Evolutionary conservation across 177 flowering plant species (phyloP).

Genomic region (Telopea speciosissima): DNA sequence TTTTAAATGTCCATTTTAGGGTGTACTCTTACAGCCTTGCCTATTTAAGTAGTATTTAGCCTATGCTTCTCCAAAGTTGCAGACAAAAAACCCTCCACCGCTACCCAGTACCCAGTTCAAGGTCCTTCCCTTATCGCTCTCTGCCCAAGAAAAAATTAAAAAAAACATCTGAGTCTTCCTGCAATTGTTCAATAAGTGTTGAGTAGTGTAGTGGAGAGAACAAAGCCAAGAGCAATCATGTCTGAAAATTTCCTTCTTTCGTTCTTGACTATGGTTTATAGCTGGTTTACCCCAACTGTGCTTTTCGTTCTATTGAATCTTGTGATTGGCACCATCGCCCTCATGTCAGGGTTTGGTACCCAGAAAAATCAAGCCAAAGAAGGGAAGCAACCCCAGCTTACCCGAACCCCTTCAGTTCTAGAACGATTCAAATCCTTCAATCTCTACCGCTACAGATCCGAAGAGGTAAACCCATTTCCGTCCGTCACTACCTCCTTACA

Average conservation of each 20-base stretch:
- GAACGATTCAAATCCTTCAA: constrained; percentile 48
- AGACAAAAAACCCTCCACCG: no score
- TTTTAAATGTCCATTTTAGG: no score
- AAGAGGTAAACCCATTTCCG: constrained; percentile 11
- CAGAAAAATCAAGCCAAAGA: constrained; percentile 9
- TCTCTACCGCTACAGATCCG: constrained; percentile 28
- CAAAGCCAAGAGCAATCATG: constrained; percentile 25
- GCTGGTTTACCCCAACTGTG: constrained; percentile 82
- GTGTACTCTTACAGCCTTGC: no score
- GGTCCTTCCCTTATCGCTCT: no score
- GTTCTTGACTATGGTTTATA: constrained; percentile 66
- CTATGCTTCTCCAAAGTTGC: no score
- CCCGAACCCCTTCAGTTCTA: constrained; percentile 30
- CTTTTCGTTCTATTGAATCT: constrained; percentile 73
- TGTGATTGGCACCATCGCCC: constrained; percentile 69
- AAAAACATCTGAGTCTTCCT: no score
- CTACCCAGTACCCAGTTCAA: no score
- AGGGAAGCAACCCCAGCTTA: constrained; percentile 9
- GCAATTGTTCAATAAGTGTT: no score
- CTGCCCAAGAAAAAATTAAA: no score
- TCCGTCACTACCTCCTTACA: neutral
- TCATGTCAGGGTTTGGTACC: constrained; percentile 33
- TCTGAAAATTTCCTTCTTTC: constrained; percentile 54
- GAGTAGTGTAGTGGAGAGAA: no score
- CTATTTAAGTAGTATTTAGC: no score